Base-by-base conservation (phyloP, 2,329 filamentous ascomycete species). In the Pseudocercospora macadamiae region DNA sequence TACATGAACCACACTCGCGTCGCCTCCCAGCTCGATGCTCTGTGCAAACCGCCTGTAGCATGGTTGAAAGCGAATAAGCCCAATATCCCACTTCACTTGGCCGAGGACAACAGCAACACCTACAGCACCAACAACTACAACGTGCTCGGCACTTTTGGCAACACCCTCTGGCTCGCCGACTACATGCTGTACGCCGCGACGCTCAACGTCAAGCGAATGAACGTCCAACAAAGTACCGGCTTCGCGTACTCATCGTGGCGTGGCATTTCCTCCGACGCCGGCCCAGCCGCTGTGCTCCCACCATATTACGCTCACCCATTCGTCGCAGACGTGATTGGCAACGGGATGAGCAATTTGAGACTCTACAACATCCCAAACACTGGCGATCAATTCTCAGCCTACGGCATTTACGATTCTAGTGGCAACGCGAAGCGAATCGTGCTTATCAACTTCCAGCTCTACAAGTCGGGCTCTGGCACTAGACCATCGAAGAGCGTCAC, bases 261-360 rank as follows among this genome's bases (percentile, higher is more conserved):
- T 18, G 48, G 28, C 3, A 54, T 60, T 25, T 42, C 30, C 9
- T 57, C 53, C 36, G 42, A 53, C 14, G 57, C 54, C 42, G 21
- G 23, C 4, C 52, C 60, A 23, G 55, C 60, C 12, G 60, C 60
- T 6, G 60, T 62, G 4, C 53, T 59, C 7, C 53, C 60, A 42
- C 60, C 60, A 19, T 62, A 59, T 49, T 62, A 62, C 57, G 60
- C 60, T 16, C 60, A 62, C 37, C 60, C 60, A 4, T 62, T 62
- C 45, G 57, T 62, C 14, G 60, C 60, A 5, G 60, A 62, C 30
- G 55, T 62, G 3, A 55, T 62, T 23, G 60, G 60, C n/a, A 62
- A 59, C 25, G 21, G 39, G 3, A 2, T 49, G n/a, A 45, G 54
- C 37, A 44, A 56, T 25, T 44, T 59, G 8, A 47, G 49, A 5